phyloP scores from a whole-genome alignment of 1,284 basidiomycete species.

The Ganoderma resinaceum region DNA sequence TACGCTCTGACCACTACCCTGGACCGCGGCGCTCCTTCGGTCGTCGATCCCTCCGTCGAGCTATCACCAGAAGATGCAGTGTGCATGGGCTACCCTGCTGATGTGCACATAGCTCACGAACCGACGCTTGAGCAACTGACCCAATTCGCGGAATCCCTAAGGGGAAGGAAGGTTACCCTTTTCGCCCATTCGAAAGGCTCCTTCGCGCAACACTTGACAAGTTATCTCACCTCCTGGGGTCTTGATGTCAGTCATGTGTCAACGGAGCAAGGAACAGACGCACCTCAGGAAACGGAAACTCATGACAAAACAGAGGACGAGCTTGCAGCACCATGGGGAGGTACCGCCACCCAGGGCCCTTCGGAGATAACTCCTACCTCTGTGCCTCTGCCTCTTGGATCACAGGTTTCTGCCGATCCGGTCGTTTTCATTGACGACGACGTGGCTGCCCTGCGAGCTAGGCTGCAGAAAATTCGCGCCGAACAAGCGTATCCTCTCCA shows the following conservation, averaged over 20 bases:
- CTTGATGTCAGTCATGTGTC: constrained; percentile 90
- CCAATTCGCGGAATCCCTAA: constrained; percentile 81
- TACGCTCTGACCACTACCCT: constrained; percentile 64
- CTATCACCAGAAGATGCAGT: constrained; percentile 53
- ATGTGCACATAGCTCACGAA: constrained; percentile 63
- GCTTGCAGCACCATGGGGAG: constrained; percentile 24
- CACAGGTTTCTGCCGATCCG: constrained; percentile 38
- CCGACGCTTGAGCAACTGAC: constrained; percentile 81
- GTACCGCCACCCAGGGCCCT: constrained; percentile 7
- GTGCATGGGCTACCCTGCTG: constrained; percentile 49
- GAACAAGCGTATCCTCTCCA: constrained; percentile 57
- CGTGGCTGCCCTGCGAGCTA: constrained; percentile 73
- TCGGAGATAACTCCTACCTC: constrained; percentile 21
- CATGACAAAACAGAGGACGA: constrained; percentile 23
- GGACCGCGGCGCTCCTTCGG: constrained; percentile 56
- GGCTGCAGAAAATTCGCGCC: constrained; percentile 68
- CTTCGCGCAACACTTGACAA: constrained; percentile 90
- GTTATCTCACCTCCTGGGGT: constrained; percentile 93
- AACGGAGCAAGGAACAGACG: constrained; percentile 60
- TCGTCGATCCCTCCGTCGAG: constrained; percentile 39
- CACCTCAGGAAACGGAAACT: constrained; percentile 32
- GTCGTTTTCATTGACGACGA: constrained; percentile 94
- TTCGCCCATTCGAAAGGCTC: constrained; percentile 84
- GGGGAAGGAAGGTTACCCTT: constrained; percentile 82
- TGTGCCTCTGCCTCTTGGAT: constrained; percentile 19